Conservation (phyloP, 768 basidiomycete species). For the Lanmaoa rubissima region DNA sequence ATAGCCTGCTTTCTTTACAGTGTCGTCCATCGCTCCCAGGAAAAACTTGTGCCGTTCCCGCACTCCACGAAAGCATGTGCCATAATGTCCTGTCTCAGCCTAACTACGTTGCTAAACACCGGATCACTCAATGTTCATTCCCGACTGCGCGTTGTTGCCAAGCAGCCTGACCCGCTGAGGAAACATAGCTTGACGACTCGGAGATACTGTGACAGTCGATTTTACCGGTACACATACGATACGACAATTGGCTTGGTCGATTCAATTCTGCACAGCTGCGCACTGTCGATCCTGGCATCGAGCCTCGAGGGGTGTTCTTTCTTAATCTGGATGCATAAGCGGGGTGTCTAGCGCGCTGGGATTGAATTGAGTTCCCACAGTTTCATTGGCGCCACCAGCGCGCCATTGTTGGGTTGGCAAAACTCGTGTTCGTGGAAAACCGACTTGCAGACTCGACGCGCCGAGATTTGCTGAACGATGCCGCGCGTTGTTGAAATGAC, state of each 20-base stretch:
- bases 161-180: neutral
- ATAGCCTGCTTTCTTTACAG: neutral
- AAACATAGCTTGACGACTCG: neutral
- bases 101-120: conserved; percentile 2
- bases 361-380: conserved; percentile 20
- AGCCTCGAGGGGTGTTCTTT: conserved; percentile 12
- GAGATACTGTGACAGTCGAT: neutral
- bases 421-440: conserved; percentile 8
- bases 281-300: neutral
- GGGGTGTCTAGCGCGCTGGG: conserved; percentile 5
- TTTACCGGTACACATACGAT: neutral
- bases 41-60: conserved; percentile 1
- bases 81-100: neutral
- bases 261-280: neutral
- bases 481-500: conserved; percentile 20
- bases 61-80: neutral
- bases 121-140: conserved; percentile 10
- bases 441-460: conserved; percentile 16
- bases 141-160: conserved; percentile 12
- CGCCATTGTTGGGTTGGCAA: conserved; percentile 13
- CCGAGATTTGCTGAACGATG: conserved; percentile 16
- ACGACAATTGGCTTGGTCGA: neutral
- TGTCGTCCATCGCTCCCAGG: neutral
- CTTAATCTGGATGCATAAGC: neutral
- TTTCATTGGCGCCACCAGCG: conserved; percentile 20